Evolutionary conservation across 306 rosid species (phyloP).

Genomic region (Prinsepia uniflora): DNA sequence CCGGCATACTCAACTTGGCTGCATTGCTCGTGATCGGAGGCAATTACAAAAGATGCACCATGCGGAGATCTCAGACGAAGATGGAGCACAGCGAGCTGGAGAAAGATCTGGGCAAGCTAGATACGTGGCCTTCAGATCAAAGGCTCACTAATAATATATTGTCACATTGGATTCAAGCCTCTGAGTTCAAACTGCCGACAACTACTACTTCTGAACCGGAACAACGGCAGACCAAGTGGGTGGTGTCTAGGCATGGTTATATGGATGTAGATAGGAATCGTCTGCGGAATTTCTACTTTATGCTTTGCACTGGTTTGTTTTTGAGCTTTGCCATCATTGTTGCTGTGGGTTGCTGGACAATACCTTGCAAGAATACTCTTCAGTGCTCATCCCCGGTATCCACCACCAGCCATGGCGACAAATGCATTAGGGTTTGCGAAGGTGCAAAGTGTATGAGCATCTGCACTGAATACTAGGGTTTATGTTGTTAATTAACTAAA

Average conservation of each 20-base stretch:
- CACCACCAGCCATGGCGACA: not conserved
- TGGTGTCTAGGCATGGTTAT: not conserved
- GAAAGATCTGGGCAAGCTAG: not conserved
- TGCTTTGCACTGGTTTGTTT: not conserved
- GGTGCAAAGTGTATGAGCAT: not conserved
- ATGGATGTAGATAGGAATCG: not conserved
- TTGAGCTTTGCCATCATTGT: not conserved
- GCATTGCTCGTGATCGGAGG: not conserved
- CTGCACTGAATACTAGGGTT: not conserved
- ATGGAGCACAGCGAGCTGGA: not conserved
- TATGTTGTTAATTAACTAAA: not conserved
- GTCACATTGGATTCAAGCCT: not conserved
- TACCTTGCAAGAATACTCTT: not conserved
- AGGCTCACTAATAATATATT: not conserved
- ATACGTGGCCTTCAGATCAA: not conserved
- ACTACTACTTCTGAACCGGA: too few relatives aligned
- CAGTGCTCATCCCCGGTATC: not conserved
- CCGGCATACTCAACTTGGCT: not conserved
- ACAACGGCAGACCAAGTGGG: not conserved
- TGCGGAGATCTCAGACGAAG: not conserved
- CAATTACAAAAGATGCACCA: not conserved
- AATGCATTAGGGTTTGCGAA: conserved; percentile 1
- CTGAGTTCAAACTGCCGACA: not conserved
- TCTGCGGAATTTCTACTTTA: not conserved
- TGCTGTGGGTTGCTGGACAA: not conserved